Conservation (phyloP, 2,329 filamentous ascomycete genomes). For the Aspergillus awamori region DNA sequence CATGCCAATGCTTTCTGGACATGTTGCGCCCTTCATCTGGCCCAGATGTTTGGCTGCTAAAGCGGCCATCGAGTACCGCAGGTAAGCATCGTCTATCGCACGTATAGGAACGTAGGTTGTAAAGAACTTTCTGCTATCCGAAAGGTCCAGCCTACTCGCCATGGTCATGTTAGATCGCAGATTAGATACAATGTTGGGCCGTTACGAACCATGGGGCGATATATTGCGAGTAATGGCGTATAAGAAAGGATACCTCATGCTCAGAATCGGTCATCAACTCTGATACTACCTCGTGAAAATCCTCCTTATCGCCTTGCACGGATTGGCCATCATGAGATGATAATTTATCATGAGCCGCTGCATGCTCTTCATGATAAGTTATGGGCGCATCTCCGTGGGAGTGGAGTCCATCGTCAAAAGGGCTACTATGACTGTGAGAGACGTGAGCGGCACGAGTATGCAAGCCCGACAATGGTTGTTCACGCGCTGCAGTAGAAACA, state of each 20-base stretch:
- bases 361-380: neutral
- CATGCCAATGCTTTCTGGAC: constrained; percentile 25
- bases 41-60: constrained; percentile 46
- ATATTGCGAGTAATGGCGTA: constrained; percentile 40
- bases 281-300: constrained; percentile 40
- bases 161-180: constrained; percentile 17
- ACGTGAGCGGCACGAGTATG: constrained; percentile 5
- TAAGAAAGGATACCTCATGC: constrained; percentile 43
- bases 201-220: constrained; percentile 40
- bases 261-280: constrained; percentile 43
- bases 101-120: constrained; percentile 41
- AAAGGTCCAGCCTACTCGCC: constrained; percentile 39
- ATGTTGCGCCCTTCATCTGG: constrained; percentile 34
- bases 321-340: constrained; percentile 22
- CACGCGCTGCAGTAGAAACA: neutral
- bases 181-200: neutral
- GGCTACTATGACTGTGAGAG: constrained; percentile 4
- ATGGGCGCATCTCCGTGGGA: neutral
- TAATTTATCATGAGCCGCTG: constrained; percentile 5
- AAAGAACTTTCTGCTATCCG: constrained; percentile 45
- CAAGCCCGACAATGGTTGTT: constrained; percentile 9
- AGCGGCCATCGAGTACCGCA: constrained; percentile 43
- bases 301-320: constrained; percentile 31
- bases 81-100: constrained; percentile 36
- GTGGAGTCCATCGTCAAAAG: neutral